These are phyloP conservation scores for Cronartium quercuum DNA, from an alignment of 1,284 basidiomycete genomes.

Conservation along the genomic window DNA sequence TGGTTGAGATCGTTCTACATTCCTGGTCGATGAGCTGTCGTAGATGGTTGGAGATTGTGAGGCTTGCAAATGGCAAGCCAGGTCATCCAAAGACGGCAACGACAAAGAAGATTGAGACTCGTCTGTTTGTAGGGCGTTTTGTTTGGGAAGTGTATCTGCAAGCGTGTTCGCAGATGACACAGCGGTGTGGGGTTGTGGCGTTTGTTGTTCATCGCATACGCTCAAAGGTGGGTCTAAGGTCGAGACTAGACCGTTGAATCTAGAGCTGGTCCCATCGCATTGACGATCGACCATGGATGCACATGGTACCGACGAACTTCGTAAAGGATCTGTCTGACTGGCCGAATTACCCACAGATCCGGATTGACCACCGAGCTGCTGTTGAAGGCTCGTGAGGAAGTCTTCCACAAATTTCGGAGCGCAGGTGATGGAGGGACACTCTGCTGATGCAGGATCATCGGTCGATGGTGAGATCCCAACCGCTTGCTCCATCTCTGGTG, in stretches of 20 bases:
- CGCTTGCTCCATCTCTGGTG: not conserved
- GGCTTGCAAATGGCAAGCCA: too few species aligned
- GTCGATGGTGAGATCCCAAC: not conserved
- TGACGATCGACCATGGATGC: too few species aligned
- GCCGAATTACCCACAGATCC: not conserved
- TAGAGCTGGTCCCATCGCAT: not conserved
- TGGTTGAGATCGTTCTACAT: not conserved
- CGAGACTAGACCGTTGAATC: not conserved
- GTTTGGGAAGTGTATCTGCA: not conserved
- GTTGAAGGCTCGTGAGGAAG: not conserved
- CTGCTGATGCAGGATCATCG: not conserved
- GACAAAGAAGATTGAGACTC: not conserved
- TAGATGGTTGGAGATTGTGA: not conserved
- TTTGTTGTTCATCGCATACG: too few species aligned
- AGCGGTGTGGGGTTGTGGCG: not conserved
- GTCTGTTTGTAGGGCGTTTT: not conserved
- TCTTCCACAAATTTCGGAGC: not conserved
- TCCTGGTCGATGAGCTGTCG: not conserved
- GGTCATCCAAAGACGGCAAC: too few species aligned
- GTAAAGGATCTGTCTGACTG: not conserved
- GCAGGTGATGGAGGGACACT: not conserved
- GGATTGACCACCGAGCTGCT: not conserved
- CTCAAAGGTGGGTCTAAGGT: too few species aligned
- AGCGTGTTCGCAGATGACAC: not conserved
- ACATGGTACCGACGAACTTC: not conserved